Evolutionary conservation across 2,329 filamentous ascomycete genomes (phyloP), one percentile per base, ranked within the genome.

Genomic region (Cordyceps cicadae): DNA sequence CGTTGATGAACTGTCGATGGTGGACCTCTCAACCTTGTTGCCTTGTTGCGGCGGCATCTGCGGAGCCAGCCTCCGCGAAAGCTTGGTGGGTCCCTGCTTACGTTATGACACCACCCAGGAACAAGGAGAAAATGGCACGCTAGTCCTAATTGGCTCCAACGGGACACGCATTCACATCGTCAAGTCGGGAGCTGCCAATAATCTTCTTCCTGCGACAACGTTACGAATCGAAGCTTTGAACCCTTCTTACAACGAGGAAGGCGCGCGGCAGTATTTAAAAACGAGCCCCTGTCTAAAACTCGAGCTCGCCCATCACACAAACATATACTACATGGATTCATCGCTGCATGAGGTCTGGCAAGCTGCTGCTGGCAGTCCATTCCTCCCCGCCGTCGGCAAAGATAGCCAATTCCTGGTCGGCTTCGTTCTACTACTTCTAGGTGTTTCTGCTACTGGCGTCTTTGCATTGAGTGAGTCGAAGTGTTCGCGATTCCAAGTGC

Each of bases 331-430:
- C 79, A 89, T 90, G 87, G 87, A 89, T 84, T 84, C 86, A 71
- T 90, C 89, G 81, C 80, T 96, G 76, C 86, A 88, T 77, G 86
- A 94, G 75, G 83, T 96, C 79, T 97, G 93, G 93, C 88, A 95
- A 82, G 89, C 90, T 82, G 90, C 92, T 79, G 85, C 89, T 76
- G 85, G 86, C 82, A 89, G 86, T 79, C 90, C 92, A 64, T 97
- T 94, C 79, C 77, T 87, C 68, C 92, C 93, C 64, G 73, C 85
- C 62, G 78, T 97, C 69, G 83, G 83, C 73, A 97, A 97, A 79
- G 83, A 86, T 70, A 86, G 79, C 72, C 94, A 97, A 68, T 94
- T 97, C 79, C 77, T 84, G 67, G 79, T 96, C 66, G 92, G 86
- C 70, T 93, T 92, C 76, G 72, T 80, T 60, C 82, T 97, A 63